Percentiles rank a stretch among this genome's conserved stretches.
Evolutionary conservation across 257 asterid species (phyloP).

Genomic region (Penstemon eatonii): DNA sequence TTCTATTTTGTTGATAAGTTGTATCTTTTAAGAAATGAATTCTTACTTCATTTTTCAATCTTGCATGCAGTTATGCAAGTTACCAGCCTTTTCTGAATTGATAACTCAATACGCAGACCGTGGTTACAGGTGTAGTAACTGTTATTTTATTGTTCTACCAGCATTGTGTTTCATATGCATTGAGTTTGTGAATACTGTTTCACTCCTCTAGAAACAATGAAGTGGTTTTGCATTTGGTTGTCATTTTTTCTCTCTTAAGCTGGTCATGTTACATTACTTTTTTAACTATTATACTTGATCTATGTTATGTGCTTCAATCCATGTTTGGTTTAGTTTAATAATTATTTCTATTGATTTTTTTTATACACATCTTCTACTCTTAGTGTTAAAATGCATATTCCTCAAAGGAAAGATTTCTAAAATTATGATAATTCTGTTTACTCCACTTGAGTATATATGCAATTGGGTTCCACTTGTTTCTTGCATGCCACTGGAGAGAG

Average conservation of each 20-base stretch:
- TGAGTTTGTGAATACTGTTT: constrained; percentile 6
- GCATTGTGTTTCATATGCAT: neutral
- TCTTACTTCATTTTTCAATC: constrained; percentile 22
- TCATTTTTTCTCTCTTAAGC: constrained; percentile 17
- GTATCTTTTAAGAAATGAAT: constrained; percentile 19
- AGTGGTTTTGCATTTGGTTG: neutral
- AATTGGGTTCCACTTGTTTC: constrained; percentile 1
- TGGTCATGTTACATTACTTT: neutral
- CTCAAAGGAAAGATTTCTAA: constrained; percentile 5
- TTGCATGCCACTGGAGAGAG: neutral
- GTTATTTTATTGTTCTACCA: constrained; percentile 21
- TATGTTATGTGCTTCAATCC: neutral
- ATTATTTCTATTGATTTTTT: neutral
- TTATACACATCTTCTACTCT: neutral
- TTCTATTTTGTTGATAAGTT: constrained; percentile 10
- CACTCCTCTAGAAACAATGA: neutral
- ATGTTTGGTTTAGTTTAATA: constrained; percentile 4
- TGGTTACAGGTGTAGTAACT: constrained; percentile 69
- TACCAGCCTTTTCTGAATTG: constrained; percentile 78
- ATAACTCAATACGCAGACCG: constrained; percentile 57
- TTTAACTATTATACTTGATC: neutral
- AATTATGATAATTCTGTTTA: neutral
- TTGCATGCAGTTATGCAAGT: constrained; percentile 58
- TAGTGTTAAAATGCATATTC: constrained; percentile 6
- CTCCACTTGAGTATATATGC: neutral